phyloP scores from a whole-genome alignment of 163 green algal species.

The Volvox carteri region DNA sequence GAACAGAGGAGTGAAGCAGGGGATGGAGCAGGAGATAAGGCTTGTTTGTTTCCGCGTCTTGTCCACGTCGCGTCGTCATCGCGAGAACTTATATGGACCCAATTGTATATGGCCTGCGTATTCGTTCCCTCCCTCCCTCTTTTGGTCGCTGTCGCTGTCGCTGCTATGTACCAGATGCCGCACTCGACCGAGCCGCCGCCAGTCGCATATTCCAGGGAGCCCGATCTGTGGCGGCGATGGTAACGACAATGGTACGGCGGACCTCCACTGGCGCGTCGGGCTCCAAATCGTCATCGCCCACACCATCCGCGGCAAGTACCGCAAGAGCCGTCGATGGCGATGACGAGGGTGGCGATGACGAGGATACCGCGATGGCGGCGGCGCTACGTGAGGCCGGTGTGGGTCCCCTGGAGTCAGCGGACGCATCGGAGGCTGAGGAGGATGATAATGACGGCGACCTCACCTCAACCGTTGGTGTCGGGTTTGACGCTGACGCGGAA shows the following conservation, averaged over 20 bases:
- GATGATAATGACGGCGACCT: too few relatives aligned
- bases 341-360: slow-evolving; percentile 28
- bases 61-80: too few relatives aligned
- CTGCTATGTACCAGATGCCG: too few relatives aligned
- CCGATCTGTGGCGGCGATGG: slow-evolving; percentile 53
- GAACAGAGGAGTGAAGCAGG: too few relatives aligned
- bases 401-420: slow-evolving; percentile 6
- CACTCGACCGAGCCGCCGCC: slow-evolving; percentile 51
- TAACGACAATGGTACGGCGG: not conserved
- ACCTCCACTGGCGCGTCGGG: not conserved
- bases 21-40: too few relatives aligned
- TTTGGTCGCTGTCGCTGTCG: too few relatives aligned
- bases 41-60: too few relatives aligned
- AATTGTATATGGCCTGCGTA: too few relatives aligned
- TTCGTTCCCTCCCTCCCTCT: not conserved
- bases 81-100: too few relatives aligned
- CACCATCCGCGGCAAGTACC: too few relatives aligned
- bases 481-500: too few relatives aligned
- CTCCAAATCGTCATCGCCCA: too few relatives aligned
- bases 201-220: slow-evolving; percentile 59
- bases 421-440: slow-evolving; percentile 5
- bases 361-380: slow-evolving; percentile 24
- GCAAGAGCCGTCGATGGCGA: not conserved
- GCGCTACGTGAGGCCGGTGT: not conserved
- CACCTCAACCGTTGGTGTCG: not conserved